Base-by-base conservation (phyloP, 495 filamentous ascomycete genomes). In the Penicillium simplicissimum region DNA sequence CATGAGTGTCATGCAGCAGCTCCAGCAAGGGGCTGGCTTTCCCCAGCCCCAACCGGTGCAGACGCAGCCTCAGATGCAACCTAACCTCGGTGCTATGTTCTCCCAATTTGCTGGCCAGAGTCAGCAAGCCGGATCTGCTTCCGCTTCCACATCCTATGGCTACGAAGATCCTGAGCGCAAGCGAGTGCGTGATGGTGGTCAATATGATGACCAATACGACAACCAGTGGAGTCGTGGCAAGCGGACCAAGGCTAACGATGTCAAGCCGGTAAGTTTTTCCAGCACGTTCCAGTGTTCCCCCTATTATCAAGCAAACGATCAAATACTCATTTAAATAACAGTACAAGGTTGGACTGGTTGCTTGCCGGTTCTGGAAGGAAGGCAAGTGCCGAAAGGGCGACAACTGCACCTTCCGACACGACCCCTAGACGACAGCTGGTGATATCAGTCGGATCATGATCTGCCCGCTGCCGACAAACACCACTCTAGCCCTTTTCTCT, bases 311-410 rank as follows among this genome's bases (percentile, higher is more conserved):
- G 14, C 4, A 21, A 51, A 51, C 53, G 1, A 45, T 21, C 15
- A 28, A 13, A 35, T 59, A 33, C 71, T 73, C 37, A 76, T 28
- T 59, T 14, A 8, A 4, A 21, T 23, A 55, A 65, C 42, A 77
- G 71, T 77, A 77, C 52, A 78, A 77, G 62, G 73, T 69, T 51
- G 75, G 75, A 52, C 62, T 74, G 34, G 78, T 83, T 52, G 82
- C 89, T 15, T 97, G 93, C 75, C 84, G 82, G 52, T 96, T 92
- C 74, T 97, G 82, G 80, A 78, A 82, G 7, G 83, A 90, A 58
- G 92, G 92, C 15, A 88, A 87, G 71, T 97, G 93, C 74, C 80
- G 81, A 17, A 95, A 96, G 73, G 93, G 93, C 4, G 88, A 90
- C 17, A 87, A 88, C 36, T 97, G 93, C 72, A 95, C 90, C 1